Conservation (phyloP, 495 filamentous ascomycete genomes). For the Talaromyces proteolyticus region DNA sequence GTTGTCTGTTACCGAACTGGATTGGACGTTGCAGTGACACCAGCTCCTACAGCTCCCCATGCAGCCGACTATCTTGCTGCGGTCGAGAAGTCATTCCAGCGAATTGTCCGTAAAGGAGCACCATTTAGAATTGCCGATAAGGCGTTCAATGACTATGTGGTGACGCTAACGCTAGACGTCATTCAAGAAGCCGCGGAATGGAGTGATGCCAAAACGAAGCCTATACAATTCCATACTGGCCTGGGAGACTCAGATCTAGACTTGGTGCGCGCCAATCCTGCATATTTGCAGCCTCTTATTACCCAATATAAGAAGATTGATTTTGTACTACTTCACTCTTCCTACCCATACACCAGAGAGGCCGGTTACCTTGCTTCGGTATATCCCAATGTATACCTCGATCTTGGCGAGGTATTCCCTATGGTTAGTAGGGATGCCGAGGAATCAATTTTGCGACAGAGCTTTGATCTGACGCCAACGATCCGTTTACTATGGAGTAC, state of each 20-base stretch:
- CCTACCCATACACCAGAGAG: conserved; percentile 81
- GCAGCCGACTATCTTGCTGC: background rate
- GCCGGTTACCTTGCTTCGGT: conserved; percentile 75
- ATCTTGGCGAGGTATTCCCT: conserved; percentile 84
- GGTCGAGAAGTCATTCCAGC: conserved; percentile 19
- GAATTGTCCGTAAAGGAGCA: conserved; percentile 16
- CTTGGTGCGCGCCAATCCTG: conserved; percentile 64
- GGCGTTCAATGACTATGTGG: conserved; percentile 58
- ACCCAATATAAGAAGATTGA: conserved; percentile 59
- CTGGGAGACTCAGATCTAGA: conserved; percentile 80
- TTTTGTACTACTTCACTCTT: conserved; percentile 76
- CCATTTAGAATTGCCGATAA: conserved; percentile 56
- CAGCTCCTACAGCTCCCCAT: background rate
- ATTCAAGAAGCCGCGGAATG: conserved; percentile 11
- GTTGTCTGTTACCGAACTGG: conserved; percentile 82
- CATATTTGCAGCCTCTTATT: conserved; percentile 72
- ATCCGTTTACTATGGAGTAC: conserved; percentile 82
- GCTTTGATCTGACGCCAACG: conserved; percentile 69
- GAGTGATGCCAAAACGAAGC: conserved; percentile 39
- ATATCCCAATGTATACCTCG: conserved; percentile 79
- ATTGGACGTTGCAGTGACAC: conserved; percentile 37
- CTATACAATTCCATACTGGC: conserved; percentile 83
- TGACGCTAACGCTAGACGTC: conserved; percentile 44
- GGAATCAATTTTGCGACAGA: conserved; percentile 63
- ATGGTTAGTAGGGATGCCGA: conserved; percentile 76